phyloP scores from a whole-genome alignment of 2,329 filamentous ascomycete genomes.

The Cryphonectria radicalis region DNA sequence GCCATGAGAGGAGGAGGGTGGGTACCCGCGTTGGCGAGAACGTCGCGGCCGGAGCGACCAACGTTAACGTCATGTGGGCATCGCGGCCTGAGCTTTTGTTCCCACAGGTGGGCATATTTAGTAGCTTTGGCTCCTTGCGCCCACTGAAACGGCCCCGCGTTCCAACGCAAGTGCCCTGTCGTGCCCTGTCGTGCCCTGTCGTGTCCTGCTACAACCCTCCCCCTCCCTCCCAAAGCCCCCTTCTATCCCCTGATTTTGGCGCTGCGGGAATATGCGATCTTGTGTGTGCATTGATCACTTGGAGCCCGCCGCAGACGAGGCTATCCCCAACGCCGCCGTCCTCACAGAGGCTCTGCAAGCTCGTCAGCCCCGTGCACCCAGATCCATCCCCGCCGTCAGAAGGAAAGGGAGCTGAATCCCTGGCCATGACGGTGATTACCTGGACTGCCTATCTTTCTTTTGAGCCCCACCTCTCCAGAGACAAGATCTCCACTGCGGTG shows the following conservation, averaged over 20 bases:
- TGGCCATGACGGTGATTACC: not conserved
- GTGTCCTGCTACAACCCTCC: not conserved
- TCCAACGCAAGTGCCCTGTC: not conserved
- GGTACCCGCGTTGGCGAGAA: not conserved
- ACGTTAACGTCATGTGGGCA: not conserved
- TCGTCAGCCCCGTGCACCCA: not conserved
- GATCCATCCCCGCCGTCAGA: not conserved
- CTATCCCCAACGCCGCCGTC: not conserved
- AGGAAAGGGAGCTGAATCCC: not conserved
- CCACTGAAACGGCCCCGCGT: not conserved
- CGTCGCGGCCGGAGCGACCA: not conserved
- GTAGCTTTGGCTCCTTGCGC: not conserved
- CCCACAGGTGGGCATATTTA: too few species aligned
- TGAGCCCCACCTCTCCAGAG: not conserved
- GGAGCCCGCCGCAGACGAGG: not conserved
- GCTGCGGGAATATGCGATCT: not conserved
- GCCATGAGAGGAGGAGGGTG: not conserved
- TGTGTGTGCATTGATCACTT: not conserved
- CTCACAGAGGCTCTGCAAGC: not conserved
- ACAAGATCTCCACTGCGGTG: conserved; percentile 9
- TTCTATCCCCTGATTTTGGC: not conserved
- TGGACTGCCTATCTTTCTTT: not conserved
- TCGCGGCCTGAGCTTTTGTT: not conserved
- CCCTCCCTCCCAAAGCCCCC: not conserved
- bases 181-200: not conserved